Evolutionary conservation across 371 early-diverging fungal species (phyloP).

Genomic region (Mortierella sp.): DNA sequence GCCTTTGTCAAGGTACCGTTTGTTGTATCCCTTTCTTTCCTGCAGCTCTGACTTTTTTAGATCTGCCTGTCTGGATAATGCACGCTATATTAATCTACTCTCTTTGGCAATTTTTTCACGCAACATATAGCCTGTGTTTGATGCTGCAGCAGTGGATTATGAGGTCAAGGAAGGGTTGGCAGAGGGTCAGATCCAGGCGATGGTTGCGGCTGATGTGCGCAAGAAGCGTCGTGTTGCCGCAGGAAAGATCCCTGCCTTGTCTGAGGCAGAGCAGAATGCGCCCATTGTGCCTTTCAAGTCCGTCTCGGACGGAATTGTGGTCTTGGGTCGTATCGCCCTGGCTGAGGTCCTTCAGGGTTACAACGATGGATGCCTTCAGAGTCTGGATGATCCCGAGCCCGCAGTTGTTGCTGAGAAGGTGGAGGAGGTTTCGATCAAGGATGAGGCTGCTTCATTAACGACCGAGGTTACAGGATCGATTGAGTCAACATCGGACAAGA

Average conservation of each 20-base stretch:
- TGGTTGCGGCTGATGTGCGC: slow-evolving; percentile 69
- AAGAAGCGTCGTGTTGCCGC: slow-evolving; percentile 64
- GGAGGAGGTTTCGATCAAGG: slow-evolving; percentile 17
- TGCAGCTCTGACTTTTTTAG: not conserved
- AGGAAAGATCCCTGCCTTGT: slow-evolving; percentile 40
- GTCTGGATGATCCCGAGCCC: slow-evolving; percentile 59
- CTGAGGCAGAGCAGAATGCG: slow-evolving; percentile 28
- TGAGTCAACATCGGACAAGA: slow-evolving; percentile 12
- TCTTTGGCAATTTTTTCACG: not conserved
- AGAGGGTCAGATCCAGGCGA: slow-evolving; percentile 67
- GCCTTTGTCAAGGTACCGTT: slow-evolving; percentile 74
- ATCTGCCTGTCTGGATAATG: not conserved
- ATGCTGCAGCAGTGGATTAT: slow-evolving; percentile 78
- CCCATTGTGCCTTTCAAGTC: slow-evolving; percentile 42
- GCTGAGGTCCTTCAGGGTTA: slow-evolving; percentile 72
- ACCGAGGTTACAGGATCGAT: slow-evolving; percentile 29
- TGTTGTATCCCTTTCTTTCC: not conserved
- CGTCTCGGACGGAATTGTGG: slow-evolving; percentile 68
- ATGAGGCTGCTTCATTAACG: slow-evolving; percentile 23
- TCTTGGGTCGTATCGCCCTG: slow-evolving; percentile 73
- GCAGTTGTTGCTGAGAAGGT: slow-evolving; percentile 17
- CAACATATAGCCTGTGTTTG: slow-evolving; percentile 73
- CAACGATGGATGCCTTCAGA: slow-evolving; percentile 70
- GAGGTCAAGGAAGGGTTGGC: slow-evolving; percentile 71
- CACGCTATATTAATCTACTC: not conserved